A percentile compares a stretch with the other conserved stretches of the same genome.
Conservation (phyloP, 352 stramenopile species). For the Pythium plurisporium region DNA sequence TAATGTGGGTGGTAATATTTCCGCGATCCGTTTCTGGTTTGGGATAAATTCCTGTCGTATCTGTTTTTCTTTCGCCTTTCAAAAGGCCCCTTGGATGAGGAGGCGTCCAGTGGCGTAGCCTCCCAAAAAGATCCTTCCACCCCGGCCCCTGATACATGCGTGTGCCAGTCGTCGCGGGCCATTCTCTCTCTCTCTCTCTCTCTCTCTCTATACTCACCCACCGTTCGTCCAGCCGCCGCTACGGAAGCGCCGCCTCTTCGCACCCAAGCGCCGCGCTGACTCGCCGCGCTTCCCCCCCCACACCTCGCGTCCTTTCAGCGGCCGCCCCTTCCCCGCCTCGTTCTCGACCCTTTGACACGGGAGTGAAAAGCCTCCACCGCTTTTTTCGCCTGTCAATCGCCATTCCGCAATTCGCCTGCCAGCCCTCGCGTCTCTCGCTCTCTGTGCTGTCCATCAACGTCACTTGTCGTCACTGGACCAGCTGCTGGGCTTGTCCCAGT, state of each 20-base stretch:
- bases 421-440: background rate
- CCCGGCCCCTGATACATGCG: background rate
- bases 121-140: constrained; percentile 2
- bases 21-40: constrained; percentile 19
- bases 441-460: background rate
- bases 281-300: constrained; percentile 8
- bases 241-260: constrained; percentile 6
- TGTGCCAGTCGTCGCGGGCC: background rate
- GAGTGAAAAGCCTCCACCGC: background rate
- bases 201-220: background rate
- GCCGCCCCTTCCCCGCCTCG: too few relatives aligned
- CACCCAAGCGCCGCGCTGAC: constrained; percentile 22
- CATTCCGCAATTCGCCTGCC: constrained; percentile 18
- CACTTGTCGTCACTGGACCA: background rate
- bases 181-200: background rate
- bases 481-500: constrained; percentile 14
- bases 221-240: background rate
- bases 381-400: constrained; percentile 12
- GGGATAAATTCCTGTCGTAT: too few relatives aligned
- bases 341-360: too few relatives aligned
- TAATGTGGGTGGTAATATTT: background rate
- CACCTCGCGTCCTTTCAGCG: constrained; percentile 10
- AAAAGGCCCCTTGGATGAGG: constrained; percentile 5
- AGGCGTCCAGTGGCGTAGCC: background rate
- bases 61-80: constrained; percentile 12